Evolutionary conservation across 2,329 filamentous ascomycete genomes (phyloP).

Genomic region (Botrytis hyacinthi): DNA sequence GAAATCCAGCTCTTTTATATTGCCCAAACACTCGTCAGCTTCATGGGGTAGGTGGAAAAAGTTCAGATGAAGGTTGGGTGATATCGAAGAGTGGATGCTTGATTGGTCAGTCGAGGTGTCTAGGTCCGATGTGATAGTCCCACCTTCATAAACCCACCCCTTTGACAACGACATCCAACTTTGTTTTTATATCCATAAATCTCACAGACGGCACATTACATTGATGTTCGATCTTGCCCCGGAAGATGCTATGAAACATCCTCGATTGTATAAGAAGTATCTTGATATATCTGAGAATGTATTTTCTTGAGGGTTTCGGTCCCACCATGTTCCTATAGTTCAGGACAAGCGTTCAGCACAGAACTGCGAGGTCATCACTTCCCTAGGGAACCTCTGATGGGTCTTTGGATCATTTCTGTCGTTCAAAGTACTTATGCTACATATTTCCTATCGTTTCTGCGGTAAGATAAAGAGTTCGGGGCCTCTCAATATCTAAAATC

Average conservation of each 20-base stretch:
- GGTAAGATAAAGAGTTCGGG: no score
- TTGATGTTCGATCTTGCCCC: no score
- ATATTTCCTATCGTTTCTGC: neutral
- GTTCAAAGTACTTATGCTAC: neutral
- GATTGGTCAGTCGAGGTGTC: slow-evolving; percentile 6
- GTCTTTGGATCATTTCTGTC: neutral
- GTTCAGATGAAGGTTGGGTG: neutral
- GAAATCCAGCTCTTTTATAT: neutral
- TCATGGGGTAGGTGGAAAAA: neutral
- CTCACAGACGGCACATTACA: no score
- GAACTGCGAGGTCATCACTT: neutral
- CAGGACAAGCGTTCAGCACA: neutral
- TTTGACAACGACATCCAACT: neutral
- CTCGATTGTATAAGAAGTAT: neutral
- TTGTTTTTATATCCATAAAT: neutral
- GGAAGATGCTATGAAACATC: neutral
- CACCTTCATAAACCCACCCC: slow-evolving; percentile 9
- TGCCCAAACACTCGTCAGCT: neutral
- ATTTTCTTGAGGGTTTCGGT: neutral
- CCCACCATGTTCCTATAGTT: neutral
- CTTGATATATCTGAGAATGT: neutral
- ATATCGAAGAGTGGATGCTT: neutral
- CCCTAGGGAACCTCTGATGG: neutral
- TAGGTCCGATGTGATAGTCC: neutral
- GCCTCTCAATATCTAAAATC: neutral